phyloP scores from a whole-genome alignment of 75 land plant species.

The Pseudotsuga menziesii region DNA sequence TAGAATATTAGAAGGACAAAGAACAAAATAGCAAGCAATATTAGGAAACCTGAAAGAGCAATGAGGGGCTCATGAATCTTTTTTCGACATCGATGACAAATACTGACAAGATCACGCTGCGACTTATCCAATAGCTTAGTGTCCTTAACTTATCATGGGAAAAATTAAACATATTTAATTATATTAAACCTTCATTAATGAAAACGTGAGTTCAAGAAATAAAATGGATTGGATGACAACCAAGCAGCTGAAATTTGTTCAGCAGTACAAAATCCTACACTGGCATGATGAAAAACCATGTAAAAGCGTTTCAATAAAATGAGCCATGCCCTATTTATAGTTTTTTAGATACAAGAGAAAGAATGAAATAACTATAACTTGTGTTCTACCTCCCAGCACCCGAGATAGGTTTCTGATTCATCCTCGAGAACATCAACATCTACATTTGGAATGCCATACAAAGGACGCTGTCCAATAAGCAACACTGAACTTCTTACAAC shows the following conservation, averaged over 20 bases:
- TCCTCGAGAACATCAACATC: slow-evolving; percentile 76
- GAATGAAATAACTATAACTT: background rate
- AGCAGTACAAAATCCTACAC: too few relatives aligned
- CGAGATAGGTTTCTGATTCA: slow-evolving; percentile 32
- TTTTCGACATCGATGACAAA: slow-evolving; percentile 44
- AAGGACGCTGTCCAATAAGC: slow-evolving; percentile 43
- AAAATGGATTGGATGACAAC: too few relatives aligned
- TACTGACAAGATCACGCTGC: slow-evolving; percentile 28
- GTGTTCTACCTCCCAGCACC: slow-evolving; percentile 72
- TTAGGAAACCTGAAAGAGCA: slow-evolving; percentile 41
- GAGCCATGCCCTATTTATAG: too few relatives aligned
- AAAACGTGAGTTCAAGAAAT: too few relatives aligned
- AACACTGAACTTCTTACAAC: slow-evolving; percentile 39
- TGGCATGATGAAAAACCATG: too few relatives aligned
- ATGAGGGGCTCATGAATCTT: slow-evolving; percentile 65
- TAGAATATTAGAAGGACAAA: too few relatives aligned
- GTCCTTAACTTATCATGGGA: slow-evolving; percentile 45
- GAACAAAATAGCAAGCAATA: too few relatives aligned
- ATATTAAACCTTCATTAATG: too few relatives aligned
- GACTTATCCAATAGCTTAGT: slow-evolving; percentile 48
- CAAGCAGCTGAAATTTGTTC: too few relatives aligned
- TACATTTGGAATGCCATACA: slow-evolving; percentile 41
- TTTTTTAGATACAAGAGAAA: too few relatives aligned
- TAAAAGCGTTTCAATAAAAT: too few relatives aligned
- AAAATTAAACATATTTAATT: background rate